Percentiles rank a stretch among this genome's conserved stretches.
These are phyloP conservation scores for Suillus plorans DNA, from an alignment of 768 basidiomycete genomes.

Conservation along the genomic window DNA sequence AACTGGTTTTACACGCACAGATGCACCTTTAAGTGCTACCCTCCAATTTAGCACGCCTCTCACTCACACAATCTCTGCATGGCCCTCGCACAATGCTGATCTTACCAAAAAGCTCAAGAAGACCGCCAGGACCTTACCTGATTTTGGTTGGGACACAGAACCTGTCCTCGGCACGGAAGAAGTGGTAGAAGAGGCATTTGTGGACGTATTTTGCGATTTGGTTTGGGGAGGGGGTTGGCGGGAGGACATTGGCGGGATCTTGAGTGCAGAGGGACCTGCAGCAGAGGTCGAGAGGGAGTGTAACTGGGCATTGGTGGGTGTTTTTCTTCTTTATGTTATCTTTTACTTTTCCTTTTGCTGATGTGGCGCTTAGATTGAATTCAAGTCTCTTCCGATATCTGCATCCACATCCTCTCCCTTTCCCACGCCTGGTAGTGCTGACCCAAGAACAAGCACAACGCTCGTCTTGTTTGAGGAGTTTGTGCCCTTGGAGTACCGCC, in stretches of 20 bases:
- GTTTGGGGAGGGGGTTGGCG: conserved; percentile 85
- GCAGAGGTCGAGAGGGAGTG: conserved; percentile 71
- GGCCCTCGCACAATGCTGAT: conserved; percentile 75
- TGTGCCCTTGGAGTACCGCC: conserved; percentile 84
- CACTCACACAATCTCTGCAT: conserved; percentile 58
- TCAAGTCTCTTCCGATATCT: conserved; percentile 66
- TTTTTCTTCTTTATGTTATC: background rate
- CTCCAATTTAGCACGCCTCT: conserved; percentile 73
- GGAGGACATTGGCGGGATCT: conserved; percentile 84
- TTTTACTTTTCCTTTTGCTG: conserved; percentile 3
- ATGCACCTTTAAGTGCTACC: conserved; percentile 74
- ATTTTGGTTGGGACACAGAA: conserved; percentile 92
- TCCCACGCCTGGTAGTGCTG: conserved; percentile 25
- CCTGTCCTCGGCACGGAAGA: conserved; percentile 77
- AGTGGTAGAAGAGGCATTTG: conserved; percentile 86
- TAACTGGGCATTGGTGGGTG: conserved; percentile 87
- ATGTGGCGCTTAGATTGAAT: conserved; percentile 64
- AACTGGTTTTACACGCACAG: conserved; percentile 78
- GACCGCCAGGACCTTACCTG: conserved; percentile 64
- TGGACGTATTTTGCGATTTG: conserved; percentile 84
- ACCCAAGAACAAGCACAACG: conserved; percentile 71
- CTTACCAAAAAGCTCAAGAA: conserved; percentile 82
- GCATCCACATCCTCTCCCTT: conserved; percentile 17
- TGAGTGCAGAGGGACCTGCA: conserved; percentile 53
- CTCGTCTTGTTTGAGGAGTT: conserved; percentile 92